phyloP scores from a whole-genome alignment of 805 yeast genomes.

The Cyberlindnera maclurae region DNA sequence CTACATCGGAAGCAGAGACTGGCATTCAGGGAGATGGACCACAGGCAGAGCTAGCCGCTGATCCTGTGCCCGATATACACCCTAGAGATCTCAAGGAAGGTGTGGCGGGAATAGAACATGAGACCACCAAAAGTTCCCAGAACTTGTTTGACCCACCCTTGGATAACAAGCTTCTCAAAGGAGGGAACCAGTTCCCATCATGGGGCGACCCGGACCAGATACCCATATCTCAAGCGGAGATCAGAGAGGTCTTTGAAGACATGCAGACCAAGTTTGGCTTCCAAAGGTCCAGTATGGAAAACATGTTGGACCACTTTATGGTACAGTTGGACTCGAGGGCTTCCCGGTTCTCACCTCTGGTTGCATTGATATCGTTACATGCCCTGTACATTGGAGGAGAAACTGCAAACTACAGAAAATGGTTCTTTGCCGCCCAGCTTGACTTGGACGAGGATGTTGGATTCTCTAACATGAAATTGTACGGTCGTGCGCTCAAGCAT shows the following conservation, averaged over 20 bases:
- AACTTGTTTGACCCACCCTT: no score
- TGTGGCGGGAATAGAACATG: background rate
- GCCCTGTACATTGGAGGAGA: slow-evolving; percentile 92
- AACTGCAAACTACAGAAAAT: slow-evolving; percentile 76
- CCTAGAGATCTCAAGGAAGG: background rate
- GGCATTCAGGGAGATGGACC: background rate
- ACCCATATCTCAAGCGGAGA: slow-evolving; percentile 64
- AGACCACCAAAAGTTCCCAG: background rate
- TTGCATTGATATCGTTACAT: slow-evolving; percentile 72
- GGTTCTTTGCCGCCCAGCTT: slow-evolving; percentile 86
- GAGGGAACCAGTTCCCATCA: slow-evolving; percentile 10
- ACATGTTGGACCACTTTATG: slow-evolving; percentile 79
- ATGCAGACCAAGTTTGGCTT: slow-evolving; percentile 71
- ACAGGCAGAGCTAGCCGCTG: background rate
- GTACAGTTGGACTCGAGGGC: slow-evolving; percentile 80
- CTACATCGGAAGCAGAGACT: background rate
- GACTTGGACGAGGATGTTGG: slow-evolving; percentile 69
- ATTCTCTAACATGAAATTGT: slow-evolving; percentile 45
- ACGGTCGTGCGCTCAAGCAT: slow-evolving; percentile 37
- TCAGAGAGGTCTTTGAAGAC: slow-evolving; percentile 51
- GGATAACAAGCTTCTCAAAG: no score
- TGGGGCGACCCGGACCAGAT: slow-evolving; percentile 28
- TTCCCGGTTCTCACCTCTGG: slow-evolving; percentile 63
- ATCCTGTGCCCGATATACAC: background rate
- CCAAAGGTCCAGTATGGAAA: slow-evolving; percentile 68